Evolutionary conservation across 148 eudicot genomes (phyloP).

Genomic region (Nepenthes gracilis): DNA sequence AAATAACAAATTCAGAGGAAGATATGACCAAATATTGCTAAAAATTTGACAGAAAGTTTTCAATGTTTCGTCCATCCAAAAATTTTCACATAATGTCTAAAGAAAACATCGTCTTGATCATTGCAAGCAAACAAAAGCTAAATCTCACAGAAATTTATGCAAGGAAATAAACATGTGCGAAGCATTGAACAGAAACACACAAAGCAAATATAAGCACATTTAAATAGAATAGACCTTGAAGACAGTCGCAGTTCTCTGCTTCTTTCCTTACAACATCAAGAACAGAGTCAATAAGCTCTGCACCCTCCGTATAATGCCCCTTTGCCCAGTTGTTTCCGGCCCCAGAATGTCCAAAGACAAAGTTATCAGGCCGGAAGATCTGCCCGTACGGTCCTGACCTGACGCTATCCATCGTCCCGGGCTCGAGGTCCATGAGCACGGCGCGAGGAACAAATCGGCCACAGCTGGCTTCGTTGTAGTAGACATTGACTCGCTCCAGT

Average conservation of each 20-base stretch:
- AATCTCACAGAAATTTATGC: no score
- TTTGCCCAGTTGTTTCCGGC: conserved; percentile 8
- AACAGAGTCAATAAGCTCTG: conserved; percentile 9
- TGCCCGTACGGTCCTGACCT: conserved; percentile 9
- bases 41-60: no score
- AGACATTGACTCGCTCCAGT: conserved; percentile 10
- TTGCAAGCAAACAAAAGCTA: no score
- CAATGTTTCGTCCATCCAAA: no score
- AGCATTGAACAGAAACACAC: no score
- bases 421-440: conserved; percentile 11
- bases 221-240: conserved; percentile 1
- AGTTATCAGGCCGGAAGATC: conserved; percentile 9
- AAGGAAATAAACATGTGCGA: no score
- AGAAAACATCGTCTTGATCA: no score
- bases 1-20: no score
- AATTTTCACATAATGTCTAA: no score
- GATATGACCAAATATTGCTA: no score
- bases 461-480: conserved; percentile 10
- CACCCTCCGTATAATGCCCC: conserved; percentile 9
- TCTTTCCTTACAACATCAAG: conserved; percentile 10
- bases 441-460: conserved; percentile 7
- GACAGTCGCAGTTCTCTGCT: conserved; percentile 10
- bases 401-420: conserved; percentile 8
- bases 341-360: conserved; percentile 9
- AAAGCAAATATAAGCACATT: no score